phyloP scores from a whole-genome alignment of 139 green algal genomes.

The Chlamydomonas eustigma region DNA sequence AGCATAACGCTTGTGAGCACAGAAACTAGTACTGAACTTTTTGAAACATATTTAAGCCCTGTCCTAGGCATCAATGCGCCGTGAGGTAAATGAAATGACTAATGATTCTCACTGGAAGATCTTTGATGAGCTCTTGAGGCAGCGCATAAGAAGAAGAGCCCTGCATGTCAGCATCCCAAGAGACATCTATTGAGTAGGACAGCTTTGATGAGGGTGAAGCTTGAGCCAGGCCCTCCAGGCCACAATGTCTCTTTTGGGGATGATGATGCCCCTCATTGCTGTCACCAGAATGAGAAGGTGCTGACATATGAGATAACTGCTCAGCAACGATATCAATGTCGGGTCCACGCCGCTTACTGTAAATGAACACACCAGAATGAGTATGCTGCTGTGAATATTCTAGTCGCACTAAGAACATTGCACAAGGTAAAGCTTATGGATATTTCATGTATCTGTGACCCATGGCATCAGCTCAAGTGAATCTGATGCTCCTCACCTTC shows the following conservation, averaged over 20 bases:
- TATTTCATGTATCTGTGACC: too few relatives aligned
- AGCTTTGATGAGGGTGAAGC: not conserved
- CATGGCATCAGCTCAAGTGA: too few relatives aligned
- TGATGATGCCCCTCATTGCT: not conserved
- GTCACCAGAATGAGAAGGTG: not conserved
- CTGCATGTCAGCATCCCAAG: not conserved
- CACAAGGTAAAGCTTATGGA: too few relatives aligned
- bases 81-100: too few relatives aligned
- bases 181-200: not conserved
- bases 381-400: too few relatives aligned
- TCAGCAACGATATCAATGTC: constrained; percentile 8
- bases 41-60: too few relatives aligned
- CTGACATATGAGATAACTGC: constrained; percentile 1
- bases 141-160: not conserved
- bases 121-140: not conserved
- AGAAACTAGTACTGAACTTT: too few relatives aligned
- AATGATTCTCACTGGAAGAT: not conserved
- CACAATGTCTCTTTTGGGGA: not conserved
- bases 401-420: too few relatives aligned
- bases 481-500: too few relatives aligned
- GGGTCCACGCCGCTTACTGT: constrained; percentile 6
- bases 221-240: not conserved
- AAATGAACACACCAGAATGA: too few relatives aligned
- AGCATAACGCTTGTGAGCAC: too few relatives aligned
- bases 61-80: too few relatives aligned